Evolutionary conservation across 192 early-diverging fungal species (phyloP).

Genomic region (Jimgerdemannia flammicorona): DNA sequence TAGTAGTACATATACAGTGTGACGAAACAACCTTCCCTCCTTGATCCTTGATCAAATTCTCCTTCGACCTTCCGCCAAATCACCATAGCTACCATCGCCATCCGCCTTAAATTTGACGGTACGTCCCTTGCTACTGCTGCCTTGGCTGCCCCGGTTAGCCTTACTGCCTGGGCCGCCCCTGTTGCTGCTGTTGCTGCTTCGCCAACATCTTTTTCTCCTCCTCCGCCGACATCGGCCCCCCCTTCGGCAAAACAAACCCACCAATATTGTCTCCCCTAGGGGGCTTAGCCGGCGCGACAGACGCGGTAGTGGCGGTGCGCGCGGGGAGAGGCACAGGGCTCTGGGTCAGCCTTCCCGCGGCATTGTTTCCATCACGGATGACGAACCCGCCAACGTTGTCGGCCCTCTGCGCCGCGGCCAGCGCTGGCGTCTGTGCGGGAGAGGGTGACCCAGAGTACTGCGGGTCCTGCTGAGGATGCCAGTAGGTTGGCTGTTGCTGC

Average conservation of each 20-base stretch:
- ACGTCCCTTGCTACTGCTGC: too few species aligned
- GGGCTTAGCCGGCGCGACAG: too few species aligned
- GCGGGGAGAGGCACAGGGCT: neutral
- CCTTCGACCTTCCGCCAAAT: too few species aligned
- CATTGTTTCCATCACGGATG: neutral
- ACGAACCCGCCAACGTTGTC: neutral
- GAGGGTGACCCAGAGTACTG: slow-evolving; percentile 27
- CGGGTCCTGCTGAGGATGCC: neutral
- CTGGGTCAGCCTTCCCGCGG: neutral
- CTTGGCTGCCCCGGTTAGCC: too few species aligned
- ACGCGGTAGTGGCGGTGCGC: too few species aligned
- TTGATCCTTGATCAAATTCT: too few species aligned
- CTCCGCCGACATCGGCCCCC: slow-evolving; percentile 7
- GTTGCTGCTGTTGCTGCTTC: neutral
- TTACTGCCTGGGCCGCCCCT: too few species aligned
- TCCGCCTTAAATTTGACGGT: too few species aligned
- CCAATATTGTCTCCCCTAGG: neutral
- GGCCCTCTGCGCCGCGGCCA: neutral
- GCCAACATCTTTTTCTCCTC: slow-evolving; percentile 23
- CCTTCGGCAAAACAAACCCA: neutral
- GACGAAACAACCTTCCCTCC: too few species aligned
- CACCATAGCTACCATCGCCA: too few species aligned
- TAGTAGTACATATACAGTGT: too few species aligned
- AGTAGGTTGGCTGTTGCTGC: neutral
- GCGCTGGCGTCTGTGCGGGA: slow-evolving; percentile 3